phyloP scores from a whole-genome alignment of 805 yeast species.

The Zygosaccharomyces bisporus region DNA sequence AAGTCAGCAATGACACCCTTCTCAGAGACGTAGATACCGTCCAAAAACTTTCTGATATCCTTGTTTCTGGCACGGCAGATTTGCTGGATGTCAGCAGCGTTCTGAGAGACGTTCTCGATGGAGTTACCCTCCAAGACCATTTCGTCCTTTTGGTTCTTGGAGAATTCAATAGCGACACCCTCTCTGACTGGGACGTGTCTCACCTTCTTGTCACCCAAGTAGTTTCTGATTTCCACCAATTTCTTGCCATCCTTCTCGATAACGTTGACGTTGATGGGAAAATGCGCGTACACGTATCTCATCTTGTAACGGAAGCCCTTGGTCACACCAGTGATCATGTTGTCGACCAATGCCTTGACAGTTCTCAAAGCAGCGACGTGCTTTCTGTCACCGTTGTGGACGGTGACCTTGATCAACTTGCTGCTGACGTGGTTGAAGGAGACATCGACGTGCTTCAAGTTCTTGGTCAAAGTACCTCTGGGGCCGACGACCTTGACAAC shows the following conservation, averaged over 20 bases:
- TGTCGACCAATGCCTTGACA: constrained; percentile 89
- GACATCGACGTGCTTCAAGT: constrained; percentile 91
- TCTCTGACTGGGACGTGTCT: constrained; percentile 81
- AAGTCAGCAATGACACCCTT: constrained; percentile 75
- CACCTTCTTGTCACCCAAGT: constrained; percentile 98
- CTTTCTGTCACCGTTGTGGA: constrained; percentile 99
- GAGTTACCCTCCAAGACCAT: constrained; percentile 71
- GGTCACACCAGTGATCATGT: constrained; percentile 98
- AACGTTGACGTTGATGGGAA: constrained; percentile 98
- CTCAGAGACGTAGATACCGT: constrained; percentile 99
- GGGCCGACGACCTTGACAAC: constrained; percentile 89
- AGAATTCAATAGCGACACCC: constrained; percentile 83
- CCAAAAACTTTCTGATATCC: constrained; percentile 99
- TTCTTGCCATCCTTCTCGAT: constrained; percentile 70
- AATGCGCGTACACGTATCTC: constrained; percentile 99
- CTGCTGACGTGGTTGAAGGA: constrained; percentile 76
- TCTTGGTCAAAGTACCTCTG: constrained; percentile 90
- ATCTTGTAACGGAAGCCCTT: constrained; percentile 98
- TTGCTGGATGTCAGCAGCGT: constrained; percentile 62
- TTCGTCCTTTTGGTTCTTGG: constrained; percentile 90
- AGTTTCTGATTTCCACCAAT: constrained; percentile 95
- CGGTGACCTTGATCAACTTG: constrained; percentile 78
- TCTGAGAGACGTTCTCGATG: constrained; percentile 21
- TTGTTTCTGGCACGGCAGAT: constrained; percentile 98
- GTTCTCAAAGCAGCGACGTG: constrained; percentile 99